Base-by-base conservation (phyloP, 2,329 filamentous ascomycete genomes). In the Colletotrichum paranaense region DNA sequence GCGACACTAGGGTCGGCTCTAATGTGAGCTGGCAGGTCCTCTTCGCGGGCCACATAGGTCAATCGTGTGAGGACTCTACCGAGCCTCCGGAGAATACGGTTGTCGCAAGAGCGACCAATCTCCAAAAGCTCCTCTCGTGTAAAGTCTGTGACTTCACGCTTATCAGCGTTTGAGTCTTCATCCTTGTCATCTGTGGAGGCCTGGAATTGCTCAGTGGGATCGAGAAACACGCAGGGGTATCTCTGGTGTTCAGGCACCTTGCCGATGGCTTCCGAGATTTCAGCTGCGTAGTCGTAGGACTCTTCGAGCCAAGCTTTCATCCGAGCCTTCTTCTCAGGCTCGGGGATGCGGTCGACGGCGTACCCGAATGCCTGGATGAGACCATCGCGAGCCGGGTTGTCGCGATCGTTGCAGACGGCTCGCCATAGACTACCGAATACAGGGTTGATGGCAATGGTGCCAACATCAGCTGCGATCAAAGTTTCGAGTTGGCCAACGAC, bases 371-470 rank as follows among this genome's bases (percentile, higher is more conserved):
- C 76, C n/a, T 81, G 73, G 19, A 87, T 80, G 1, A 88, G 80
- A 2, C 76, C 78, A 55, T 86, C 82, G 4, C 86, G 83, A 2
- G 78, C 79, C 1, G 81, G 77, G 72, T 85, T 84, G 1, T 75
- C 73, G 4, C 85, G 81, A 75, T 89, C 86, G 58, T 82, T 86
- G 78, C 86, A 88, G 4, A 88, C 81, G 0, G 84, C 80, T 7
- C 86, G 81, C 86, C 87, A 89, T 3, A 89, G 81, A 7, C 79
- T 81, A 5, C 86, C 86, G 62, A 89, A 89, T 0, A 89, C 82
- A 0, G 87, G 85, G 68, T 88, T 88, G 9, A 87, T 76, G 0
- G 87, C 79, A 32, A 89, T 83, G 1, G 83, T 81, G 1, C 80
- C 76, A 1, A 87, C 83, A 64, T 88, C 84, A 7, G 81, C 76